Percentiles rank a stretch among this genome's conserved stretches.
phyloP scores from a whole-genome alignment of 306 rosid genomes.

The Carpinus viminea region DNA sequence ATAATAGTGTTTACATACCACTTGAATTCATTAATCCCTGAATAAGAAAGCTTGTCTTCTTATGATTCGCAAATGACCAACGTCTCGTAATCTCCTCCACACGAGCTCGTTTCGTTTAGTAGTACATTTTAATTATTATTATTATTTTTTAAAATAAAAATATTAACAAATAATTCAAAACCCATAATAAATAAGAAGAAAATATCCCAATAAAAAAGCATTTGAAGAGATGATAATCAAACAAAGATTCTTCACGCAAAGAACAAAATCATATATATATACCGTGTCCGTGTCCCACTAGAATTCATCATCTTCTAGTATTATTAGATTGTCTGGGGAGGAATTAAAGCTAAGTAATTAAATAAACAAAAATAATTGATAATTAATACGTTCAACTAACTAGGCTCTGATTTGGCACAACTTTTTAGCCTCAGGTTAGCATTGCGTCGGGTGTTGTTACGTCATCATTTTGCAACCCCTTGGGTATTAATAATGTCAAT shows the following conservation, averaged over 20 bases:
- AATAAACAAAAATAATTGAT: no score
- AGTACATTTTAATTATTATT: no score
- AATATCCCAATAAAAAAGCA: no score
- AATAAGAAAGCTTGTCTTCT: no score
- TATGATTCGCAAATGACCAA: background rate
- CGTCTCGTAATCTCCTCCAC: background rate
- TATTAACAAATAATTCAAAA: no score
- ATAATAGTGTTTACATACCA: background rate
- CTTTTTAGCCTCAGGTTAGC: background rate
- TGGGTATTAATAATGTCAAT: background rate
- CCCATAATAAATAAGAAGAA: no score
- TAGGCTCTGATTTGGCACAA: background rate
- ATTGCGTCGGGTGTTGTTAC: background rate
- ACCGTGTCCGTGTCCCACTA: background rate
- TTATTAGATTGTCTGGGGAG: background rate
- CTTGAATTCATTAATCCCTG: no score
- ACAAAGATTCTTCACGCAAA: background rate
- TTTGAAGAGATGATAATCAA: no score
- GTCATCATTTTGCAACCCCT: background rate
- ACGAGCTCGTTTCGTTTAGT: background rate
- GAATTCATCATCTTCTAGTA: background rate
- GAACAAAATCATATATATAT: background rate
- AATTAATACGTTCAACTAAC: no score
- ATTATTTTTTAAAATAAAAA: no score
- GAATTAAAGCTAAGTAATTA: no score